Percentiles rank a stretch among this genome's conserved stretches.
Conservation (phyloP, 768 basidiomycete genomes). For the Calocera cornea region DNA sequence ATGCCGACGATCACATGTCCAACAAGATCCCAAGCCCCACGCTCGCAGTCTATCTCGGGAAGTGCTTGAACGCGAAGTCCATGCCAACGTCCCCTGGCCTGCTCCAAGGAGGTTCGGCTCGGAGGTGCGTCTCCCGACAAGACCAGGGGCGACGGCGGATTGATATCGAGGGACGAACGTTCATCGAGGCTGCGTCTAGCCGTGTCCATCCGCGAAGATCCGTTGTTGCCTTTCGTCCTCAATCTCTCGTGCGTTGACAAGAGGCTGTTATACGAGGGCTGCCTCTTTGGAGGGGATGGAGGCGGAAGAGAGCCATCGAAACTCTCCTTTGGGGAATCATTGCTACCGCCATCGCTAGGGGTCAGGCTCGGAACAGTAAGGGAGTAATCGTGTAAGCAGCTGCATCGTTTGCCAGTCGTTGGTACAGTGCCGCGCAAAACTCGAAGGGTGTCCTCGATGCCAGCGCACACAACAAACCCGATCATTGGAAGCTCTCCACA, state of each 20-base stretch:
- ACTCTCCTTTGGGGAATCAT: conserved; percentile 1
- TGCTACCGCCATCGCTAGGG: conserved; percentile 6
- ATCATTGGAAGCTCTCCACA: conserved; percentile 59
- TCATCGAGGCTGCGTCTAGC: conserved; percentile 16
- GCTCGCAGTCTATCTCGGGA: conserved; percentile 41
- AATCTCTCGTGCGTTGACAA: background rate
- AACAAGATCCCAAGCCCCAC: conserved; percentile 64
- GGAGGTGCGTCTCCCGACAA: background rate
- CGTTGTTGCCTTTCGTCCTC: background rate
- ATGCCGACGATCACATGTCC: conserved; percentile 49
- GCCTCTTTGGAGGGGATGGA: conserved; percentile 21
- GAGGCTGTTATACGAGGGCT: background rate
- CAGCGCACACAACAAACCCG: conserved; percentile 51
- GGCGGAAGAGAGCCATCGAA: conserved; percentile 23
- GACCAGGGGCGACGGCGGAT: conserved; percentile 2
- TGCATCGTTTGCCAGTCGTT: conserved; percentile 48
- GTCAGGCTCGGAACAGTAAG: conserved; percentile 29
- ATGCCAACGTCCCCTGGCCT: conserved; percentile 5
- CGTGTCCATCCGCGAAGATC: conserved; percentile 33
- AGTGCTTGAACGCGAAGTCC: conserved; percentile 13
- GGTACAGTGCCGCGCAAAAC: conserved; percentile 52
- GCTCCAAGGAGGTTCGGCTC: background rate
- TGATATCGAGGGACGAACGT: background rate
- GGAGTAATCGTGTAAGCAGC: conserved; percentile 40
- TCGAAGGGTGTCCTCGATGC: conserved; percentile 47